Conservation (phyloP, 805 yeast species). For the Starmerella stigmatis region DNA sequence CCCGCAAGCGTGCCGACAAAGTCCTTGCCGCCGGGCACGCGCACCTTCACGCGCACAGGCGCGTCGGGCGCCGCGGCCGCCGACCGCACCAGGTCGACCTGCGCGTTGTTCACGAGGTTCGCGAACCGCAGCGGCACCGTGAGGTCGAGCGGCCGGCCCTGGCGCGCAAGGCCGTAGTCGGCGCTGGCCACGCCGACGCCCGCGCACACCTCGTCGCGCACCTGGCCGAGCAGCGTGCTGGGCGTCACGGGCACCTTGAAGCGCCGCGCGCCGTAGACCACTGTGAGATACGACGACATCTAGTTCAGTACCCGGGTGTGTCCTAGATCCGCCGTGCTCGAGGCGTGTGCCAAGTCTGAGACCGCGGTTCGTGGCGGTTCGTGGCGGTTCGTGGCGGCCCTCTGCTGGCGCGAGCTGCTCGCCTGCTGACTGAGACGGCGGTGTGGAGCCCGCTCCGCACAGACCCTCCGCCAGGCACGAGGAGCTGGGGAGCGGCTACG, state of each 20-base stretch:
- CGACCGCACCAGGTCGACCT: slow-evolving; percentile 13
- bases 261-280: slow-evolving; percentile 14
- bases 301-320: no score
- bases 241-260: slow-evolving; percentile 21
- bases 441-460: no score
- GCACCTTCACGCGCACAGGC: slow-evolving; percentile 20
- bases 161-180: slow-evolving; percentile 16
- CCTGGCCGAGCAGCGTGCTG: slow-evolving; percentile 17
- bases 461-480: no score
- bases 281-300: slow-evolving; percentile 11
- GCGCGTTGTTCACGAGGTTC: slow-evolving; percentile 22
- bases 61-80: neutral
- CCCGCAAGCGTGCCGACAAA: slow-evolving; percentile 18
- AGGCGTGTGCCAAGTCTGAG: no score
- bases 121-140: slow-evolving; percentile 22
- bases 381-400: no score
- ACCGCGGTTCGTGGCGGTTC: no score
- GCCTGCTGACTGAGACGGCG: no score
- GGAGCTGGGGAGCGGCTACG: no score
- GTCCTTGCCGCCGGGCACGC: slow-evolving; percentile 15
- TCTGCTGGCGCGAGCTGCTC: neutral
- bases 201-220: slow-evolving; percentile 21
- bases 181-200: slow-evolving; percentile 8
- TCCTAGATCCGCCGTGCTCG: no score
- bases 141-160: slow-evolving; percentile 21